Base-by-base conservation (phyloP, 1,284 basidiomycete genomes). In the Ustilago tritici region DNA sequence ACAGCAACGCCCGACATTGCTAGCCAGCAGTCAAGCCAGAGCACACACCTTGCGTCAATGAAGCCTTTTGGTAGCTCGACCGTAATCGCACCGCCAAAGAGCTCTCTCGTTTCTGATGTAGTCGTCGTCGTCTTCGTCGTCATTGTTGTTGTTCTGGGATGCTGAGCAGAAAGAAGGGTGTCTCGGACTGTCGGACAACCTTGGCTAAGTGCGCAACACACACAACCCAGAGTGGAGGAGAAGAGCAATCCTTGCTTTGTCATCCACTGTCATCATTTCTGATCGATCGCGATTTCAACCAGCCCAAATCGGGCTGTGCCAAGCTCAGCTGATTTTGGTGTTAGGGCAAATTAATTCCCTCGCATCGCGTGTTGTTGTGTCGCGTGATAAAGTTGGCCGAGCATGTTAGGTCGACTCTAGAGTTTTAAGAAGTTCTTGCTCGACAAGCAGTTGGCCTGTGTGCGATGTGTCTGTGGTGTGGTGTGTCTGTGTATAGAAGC, bases 41-140 rank as follows among this genome's bases (percentile, higher is more conserved):
- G 23, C 23, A 28, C 56, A 80, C 88, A 96, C 95, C 94, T 94
- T 59, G 92, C 94, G 87, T 99, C 95, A 64, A 93, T 86, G 73
- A 94, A 90, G 69, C 87, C 80, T 1, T 82, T 50, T 2, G 92
- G 92, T 0, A 93, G 87, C 35, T 88, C 84, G 14, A 90, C 89
- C 12, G 88, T 89, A 72, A 98, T 94, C 6, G 94, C 93, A n/a
- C 95, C 95, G 12, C 89, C 89, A 73, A 89, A 90, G 12, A 90
- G 75, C 1, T 52, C 61, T 49, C 65, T 54, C 11, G 19, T n/a
- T 15, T 72, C 54, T 9, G 19, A 52, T 49, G 57, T 38, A 12
- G 56, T n/a, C 23, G 64, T 12, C 70, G 66, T 71, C 3, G 23
- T 23, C 23, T 2, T 23, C 2, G 23, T 28, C 23, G 23, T n/a